Evolutionary conservation across 805 yeast genomes (phyloP).

Genomic region (Saccharomycopsis sp.): DNA sequence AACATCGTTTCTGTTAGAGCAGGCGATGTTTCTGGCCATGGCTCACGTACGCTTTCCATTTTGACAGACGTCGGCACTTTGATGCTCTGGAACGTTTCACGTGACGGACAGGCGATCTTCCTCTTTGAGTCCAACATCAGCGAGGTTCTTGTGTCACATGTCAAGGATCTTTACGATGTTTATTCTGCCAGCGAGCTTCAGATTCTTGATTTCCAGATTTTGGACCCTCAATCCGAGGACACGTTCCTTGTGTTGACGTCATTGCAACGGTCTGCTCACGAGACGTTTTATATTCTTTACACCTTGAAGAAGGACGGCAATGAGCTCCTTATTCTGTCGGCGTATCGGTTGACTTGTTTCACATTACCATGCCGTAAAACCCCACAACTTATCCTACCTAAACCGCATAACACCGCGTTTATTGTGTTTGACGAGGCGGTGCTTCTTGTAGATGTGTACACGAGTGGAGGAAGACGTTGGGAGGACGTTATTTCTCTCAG

Average conservation of each 20-base stretch:
- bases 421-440: slow-evolving; percentile 54
- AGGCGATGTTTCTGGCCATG: slow-evolving; percentile 47
- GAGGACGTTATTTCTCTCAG: slow-evolving; percentile 69
- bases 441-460: slow-evolving; percentile 54
- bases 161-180: slow-evolving; percentile 45
- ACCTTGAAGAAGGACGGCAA: slow-evolving; percentile 46
- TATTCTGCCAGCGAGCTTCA: slow-evolving; percentile 43
- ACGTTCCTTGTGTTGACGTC: slow-evolving; percentile 46
- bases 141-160: slow-evolving; percentile 33
- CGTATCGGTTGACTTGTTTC: slow-evolving; percentile 56
- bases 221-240: slow-evolving; percentile 33
- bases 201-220: slow-evolving; percentile 57
- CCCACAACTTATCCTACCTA: slow-evolving; percentile 52
- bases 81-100: slow-evolving; percentile 42
- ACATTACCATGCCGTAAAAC: slow-evolving; percentile 27
- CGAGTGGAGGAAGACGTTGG: slow-evolving; percentile 50
- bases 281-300: slow-evolving; percentile 41
- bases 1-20: slow-evolving; percentile 53
- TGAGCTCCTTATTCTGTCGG: slow-evolving; percentile 51
- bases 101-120: slow-evolving; percentile 37
- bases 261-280: slow-evolving; percentile 30
- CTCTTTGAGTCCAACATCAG: slow-evolving; percentile 33
- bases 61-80: slow-evolving; percentile 40
- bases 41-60: slow-evolving; percentile 37
- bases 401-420: slow-evolving; percentile 54